Evolutionary conservation across 306 rosid genomes (phyloP).

Genomic region (Sicyos baderoa): DNA sequence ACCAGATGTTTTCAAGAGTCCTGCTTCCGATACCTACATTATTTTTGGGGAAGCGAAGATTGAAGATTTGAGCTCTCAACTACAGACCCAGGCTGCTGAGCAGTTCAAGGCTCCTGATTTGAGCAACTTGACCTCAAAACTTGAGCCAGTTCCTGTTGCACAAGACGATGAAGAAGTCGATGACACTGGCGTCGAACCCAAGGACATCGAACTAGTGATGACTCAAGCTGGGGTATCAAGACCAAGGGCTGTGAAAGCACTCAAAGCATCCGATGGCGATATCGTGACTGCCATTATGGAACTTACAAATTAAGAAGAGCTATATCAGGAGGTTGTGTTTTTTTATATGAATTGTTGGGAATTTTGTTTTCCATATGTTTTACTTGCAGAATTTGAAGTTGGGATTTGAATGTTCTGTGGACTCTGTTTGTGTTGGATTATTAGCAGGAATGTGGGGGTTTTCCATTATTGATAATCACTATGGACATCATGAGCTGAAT

Average conservation of each 20-base stretch:
- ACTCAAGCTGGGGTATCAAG: slow-evolving; percentile 90
- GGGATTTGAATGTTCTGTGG: slow-evolving; percentile 1
- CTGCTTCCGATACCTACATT: slow-evolving; percentile 73
- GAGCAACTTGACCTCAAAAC: slow-evolving; percentile 48
- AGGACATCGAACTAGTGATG: slow-evolving; percentile 81
- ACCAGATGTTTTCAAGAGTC: slow-evolving; percentile 91
- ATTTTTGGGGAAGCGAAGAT: slow-evolving; percentile 87
- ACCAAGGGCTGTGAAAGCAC: slow-evolving; percentile 70
- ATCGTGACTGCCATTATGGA: slow-evolving; percentile 92
- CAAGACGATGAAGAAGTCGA: slow-evolving; percentile 80
- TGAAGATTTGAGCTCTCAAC: slow-evolving; percentile 81
- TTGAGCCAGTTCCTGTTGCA: slow-evolving; percentile 46
- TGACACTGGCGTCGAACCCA: slow-evolving; percentile 71
- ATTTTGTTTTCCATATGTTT: not conserved
- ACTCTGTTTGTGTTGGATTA: not conserved
- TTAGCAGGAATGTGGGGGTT: not conserved
- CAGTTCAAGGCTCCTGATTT: slow-evolving; percentile 81
- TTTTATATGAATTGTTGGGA: slow-evolving; percentile 1
- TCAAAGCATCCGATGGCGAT: slow-evolving; percentile 60
- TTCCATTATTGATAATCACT: too few relatives aligned
- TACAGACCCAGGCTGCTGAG: slow-evolving; percentile 87
- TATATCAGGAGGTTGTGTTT: not conserved
- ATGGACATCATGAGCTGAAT: too few relatives aligned
- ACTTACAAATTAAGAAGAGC: slow-evolving; percentile 48
- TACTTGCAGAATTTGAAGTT: slow-evolving; percentile 5